Base-by-base conservation (phyloP, 1,139 yeast species). In the Suzukiozyma palmioleophila region DNA sequence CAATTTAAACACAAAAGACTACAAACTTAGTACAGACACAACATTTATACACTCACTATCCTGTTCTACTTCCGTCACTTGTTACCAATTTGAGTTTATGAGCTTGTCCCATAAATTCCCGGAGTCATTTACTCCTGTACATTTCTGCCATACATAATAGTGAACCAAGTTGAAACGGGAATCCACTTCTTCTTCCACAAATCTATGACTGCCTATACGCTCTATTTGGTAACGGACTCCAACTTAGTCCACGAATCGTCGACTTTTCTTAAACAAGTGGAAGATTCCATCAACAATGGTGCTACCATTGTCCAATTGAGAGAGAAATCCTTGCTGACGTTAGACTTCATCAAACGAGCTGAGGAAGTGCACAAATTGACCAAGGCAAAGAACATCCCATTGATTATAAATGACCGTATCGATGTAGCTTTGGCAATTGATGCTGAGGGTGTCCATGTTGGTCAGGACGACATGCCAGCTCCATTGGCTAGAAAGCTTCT, bases 381-480 rank as follows among this genome's bases (percentile, higher is more conserved):
- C 28, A 61, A 66, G 34, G 56, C 62, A 31, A 74, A 70, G 34
- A 73, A 75, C 0, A 79, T 90, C 14, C 97, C 97, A 0, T 66
- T 90, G 47, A 79, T 90, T 26, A 89, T 90, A 53, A 88, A 90
- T 53, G 97, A 90, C 55, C 66, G 97, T 35, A 75, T 88, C 7
- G 97, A 90, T 54, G 88, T 90, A 6, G 97, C 96, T 0, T 64
- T 89, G 38, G 97, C 97, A 0, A 70, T 87, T 40, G 94, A 77
- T 51, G 96, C 96, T 0, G 96, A 89, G 43, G 96, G 96, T 27
- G 84, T 90, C 12, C 97, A 90, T 63, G 88, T 90, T 15, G 97
- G 97, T 1, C 97, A 89, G 58, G 92, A 84, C 42, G 97, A 90
- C 55, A 85, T 90, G 87, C 75, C 75, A 2, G 83, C 84, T 2